Base-by-base conservation (phyloP, 768 basidiomycete genomes). In the Boletus reticulatus region DNA sequence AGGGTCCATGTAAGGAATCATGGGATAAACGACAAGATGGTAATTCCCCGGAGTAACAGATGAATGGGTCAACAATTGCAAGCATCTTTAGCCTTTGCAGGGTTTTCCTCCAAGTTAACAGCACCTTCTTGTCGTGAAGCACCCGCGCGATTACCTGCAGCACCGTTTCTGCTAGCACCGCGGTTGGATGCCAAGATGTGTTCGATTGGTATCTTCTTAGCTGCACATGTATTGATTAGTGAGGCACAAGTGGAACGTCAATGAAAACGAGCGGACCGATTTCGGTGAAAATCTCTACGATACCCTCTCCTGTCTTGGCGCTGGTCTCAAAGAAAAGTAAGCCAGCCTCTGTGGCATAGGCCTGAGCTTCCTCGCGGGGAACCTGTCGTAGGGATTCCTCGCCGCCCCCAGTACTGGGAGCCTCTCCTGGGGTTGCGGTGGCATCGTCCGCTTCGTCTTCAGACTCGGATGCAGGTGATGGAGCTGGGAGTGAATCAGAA, bases 231-330 rank as follows among this genome's bases (percentile, higher is more conserved):
- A n/a, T n/a, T 19, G 13, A 19, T 37, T 14, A 32, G 50, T 55
- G 4, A 17, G 47, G 36, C 6, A 29, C 24, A 31, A 46, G 27
- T 7, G 19, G 6, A 20, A 29, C 34, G 12, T 43, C 6, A 17
- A 48, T 17, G 46, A 19, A 53, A 54, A 41, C 4, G 20, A 14
- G 72, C 83, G 53, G 50, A 98, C 95, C 96, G 66, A 99, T 98
- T 74, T 98, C 95, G 12, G 95, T 98, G 72, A 99, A 99, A 31
- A 98, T 85, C 67, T 98, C 97, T 24, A 94, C 89, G 52, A 98
- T 84, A 38, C 94, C 94, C 66, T 95, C 90, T 17, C 95, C 94
- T 6, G 92, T 93, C 84, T 98, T 99, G 24, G 97, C 97, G 66
- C 89, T 92, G 37, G 95, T 97, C 79, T 99, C 97, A 63, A 96